These are phyloP conservation scores for Aspergillus japonicus DNA, from an alignment of 2,329 filamentous ascomycete species.

Conservation along the genomic window DNA sequence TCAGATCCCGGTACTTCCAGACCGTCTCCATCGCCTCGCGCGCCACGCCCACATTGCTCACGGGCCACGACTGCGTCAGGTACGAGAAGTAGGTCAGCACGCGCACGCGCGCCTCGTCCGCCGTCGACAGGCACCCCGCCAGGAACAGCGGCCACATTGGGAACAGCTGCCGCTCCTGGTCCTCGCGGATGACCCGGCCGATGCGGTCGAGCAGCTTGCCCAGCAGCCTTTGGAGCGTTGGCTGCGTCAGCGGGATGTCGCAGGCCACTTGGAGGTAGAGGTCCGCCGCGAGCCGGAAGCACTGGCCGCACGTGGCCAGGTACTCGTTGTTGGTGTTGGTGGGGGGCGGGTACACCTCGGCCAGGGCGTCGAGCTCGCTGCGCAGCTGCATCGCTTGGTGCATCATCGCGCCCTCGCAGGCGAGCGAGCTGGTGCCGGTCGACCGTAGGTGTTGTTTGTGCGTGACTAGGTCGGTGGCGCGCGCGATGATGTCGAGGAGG, in stretches of 20 bases:
- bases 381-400: neutral
- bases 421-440: neutral
- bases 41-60: neutral
- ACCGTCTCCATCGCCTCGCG: constrained; percentile 1
- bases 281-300: neutral
- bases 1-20: neutral
- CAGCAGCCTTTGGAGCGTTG: neutral
- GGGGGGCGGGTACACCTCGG: neutral
- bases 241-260: neutral
- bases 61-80: constrained; percentile 1
- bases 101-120: neutral
- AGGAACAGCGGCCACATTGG: constrained; percentile 5
- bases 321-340: neutral
- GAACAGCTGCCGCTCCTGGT: constrained; percentile 3
- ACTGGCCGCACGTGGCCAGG: neutral
- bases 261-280: neutral
- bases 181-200: constrained; percentile 1
- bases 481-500: constrained; percentile 1
- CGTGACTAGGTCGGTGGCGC: neutral
- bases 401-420: constrained; percentile 1
- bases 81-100: constrained; percentile 2
- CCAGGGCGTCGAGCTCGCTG: neutral
- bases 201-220: neutral
- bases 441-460: constrained; percentile 2
- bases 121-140: neutral